A percentile compares a stretch with the other conserved stretches of the same genome.
These are phyloP conservation scores for Cicer arietinum DNA, from an alignment of 306 rosid genomes.

Conservation along the genomic window DNA sequence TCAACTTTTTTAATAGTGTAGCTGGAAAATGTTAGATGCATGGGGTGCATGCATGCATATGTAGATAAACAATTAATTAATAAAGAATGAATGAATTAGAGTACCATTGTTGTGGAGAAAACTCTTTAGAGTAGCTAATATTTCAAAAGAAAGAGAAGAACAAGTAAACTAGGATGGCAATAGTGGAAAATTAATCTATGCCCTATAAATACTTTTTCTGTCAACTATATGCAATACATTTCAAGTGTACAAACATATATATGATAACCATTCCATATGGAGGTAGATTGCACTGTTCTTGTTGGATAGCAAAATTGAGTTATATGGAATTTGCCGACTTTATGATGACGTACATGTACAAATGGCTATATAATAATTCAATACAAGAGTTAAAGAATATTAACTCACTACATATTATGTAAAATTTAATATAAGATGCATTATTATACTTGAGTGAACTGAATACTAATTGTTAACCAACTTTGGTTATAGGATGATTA, in stretches of 20 bases:
- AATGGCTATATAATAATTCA: too few relatives aligned
- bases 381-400: too few relatives aligned
- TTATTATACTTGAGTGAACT: too few relatives aligned
- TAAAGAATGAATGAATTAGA: background rate
- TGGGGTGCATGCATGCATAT: background rate
- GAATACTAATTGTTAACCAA: too few relatives aligned
- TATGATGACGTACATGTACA: background rate
- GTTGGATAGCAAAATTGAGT: slow-evolving; percentile 39
- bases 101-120: slow-evolving; percentile 52
- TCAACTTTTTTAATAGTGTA: background rate
- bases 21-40: background rate
- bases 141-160: slow-evolving; percentile 32
- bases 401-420: too few relatives aligned
- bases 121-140: background rate
- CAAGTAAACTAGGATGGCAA: slow-evolving; percentile 2
- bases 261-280: slow-evolving; percentile 39
- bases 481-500: too few relatives aligned
- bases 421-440: too few relatives aligned
- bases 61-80: background rate
- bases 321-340: slow-evolving; percentile 48
- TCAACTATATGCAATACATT: background rate
- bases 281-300: slow-evolving; percentile 33
- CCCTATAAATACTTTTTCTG: slow-evolving; percentile 26
- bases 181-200: slow-evolving; percentile 29
- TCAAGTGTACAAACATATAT: background rate